A percentile compares a stretch with the other conserved stretches of the same genome.
Conservation (phyloP, 768 basidiomycete species). For the Pisolithus sp. region DNA sequence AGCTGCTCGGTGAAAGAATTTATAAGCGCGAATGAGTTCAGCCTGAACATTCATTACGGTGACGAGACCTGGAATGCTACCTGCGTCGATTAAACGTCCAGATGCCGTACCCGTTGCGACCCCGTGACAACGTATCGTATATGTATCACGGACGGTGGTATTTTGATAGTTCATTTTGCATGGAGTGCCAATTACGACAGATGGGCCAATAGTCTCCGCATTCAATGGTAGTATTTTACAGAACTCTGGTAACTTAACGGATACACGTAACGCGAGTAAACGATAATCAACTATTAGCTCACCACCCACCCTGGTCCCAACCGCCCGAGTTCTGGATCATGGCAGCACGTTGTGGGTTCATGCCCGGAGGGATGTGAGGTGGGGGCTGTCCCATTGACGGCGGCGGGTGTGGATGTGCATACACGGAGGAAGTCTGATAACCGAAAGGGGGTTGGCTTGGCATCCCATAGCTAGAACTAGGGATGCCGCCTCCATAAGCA, state of each 20-base stretch:
- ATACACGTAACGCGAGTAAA: conserved; percentile 9
- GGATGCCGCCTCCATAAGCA: conserved; percentile 23
- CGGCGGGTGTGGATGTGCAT: conserved; percentile 43
- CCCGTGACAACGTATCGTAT: neutral
- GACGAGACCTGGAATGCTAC: conserved; percentile 32
- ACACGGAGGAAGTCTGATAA: conserved; percentile 34
- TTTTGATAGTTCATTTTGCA: neutral
- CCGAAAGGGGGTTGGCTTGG: conserved; percentile 32
- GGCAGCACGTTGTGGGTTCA: conserved; percentile 63
- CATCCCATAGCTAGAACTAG: conserved; percentile 24
- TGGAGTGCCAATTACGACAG: no score
- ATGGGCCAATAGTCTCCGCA: no score
- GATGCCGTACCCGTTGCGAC: neutral
- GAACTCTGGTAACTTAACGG: conserved; percentile 9
- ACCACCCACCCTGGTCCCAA: conserved; percentile 32
- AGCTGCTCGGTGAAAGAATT: conserved; percentile 35
- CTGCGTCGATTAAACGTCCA: conserved; percentile 18
- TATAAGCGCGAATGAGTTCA: conserved; percentile 22
- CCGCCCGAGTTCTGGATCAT: conserved; percentile 49
- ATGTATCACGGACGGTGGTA: neutral
- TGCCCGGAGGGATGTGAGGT: conserved; percentile 45
- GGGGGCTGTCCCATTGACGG: conserved; percentile 36
- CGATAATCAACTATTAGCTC: conserved; percentile 17
- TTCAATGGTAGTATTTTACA: conserved; percentile 21
- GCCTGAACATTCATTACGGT: conserved; percentile 23